Evolutionary conservation across 495 filamentous ascomycete species (phyloP), one percentile per base, ranked within the genome.

Genomic region (Pyrenopolyporus hunteri): DNA sequence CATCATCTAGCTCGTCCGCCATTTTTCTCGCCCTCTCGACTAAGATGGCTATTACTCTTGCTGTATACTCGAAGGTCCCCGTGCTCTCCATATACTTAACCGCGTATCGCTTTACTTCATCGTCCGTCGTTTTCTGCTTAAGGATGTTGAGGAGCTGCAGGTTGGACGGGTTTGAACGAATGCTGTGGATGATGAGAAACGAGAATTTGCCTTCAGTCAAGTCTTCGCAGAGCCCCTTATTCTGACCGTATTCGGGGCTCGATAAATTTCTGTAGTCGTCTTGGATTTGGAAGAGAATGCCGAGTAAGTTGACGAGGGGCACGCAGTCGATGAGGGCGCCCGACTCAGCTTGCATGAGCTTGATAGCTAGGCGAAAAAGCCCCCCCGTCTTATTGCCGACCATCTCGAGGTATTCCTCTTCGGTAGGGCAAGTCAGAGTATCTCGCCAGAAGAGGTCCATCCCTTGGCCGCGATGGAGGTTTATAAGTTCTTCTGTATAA

Each of bases 401-500:
- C 94, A 98, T 98, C 73, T 98, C 93, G 11, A 98, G 83, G 76
- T 98, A 98, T 70, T 98, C 93, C 59, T 96, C 92, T 75, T 98
- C 93, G 39, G 84, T 92, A 22, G 94, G 94, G 72, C 92, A 97
- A 25, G 87, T 96, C 44, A 97, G 80, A 4, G 90, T 92, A 75
- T 98, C 94, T 9, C 94, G 83, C 94, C 94, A 99, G 79, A 90
- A 97, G 46, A 99, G 83, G 68, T 99, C 94, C 89, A 98, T 95
- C 32, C 94, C 94, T 69, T 99, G 94, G 8, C 94, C 94, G 26
- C 93, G 84, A 76, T 98, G 95, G 16, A 98, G 85, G 73, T 98
- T 96, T 31, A 97, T 73, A 19, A 98, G 79, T 73, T 99, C 94
- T 49, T 96, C 89, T 3, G 88, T 86, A 74, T 89, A 97, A 53